Evolutionary conservation across 2,329 filamentous ascomycete genomes (phyloP).

Genomic region (Arthroderma sp.): DNA sequence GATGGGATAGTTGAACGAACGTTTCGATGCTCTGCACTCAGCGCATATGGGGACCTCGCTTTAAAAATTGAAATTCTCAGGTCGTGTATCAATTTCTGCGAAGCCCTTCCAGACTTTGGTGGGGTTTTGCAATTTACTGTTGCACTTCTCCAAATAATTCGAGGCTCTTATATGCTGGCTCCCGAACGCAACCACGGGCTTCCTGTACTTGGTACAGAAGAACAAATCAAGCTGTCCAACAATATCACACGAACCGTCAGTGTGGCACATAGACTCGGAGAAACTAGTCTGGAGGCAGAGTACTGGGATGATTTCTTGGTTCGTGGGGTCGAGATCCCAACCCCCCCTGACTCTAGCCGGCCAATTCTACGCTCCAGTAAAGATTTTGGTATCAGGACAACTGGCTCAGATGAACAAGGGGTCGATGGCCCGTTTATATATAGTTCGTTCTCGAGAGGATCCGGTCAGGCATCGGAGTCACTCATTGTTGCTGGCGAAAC

Average conservation of each 20-base stretch:
- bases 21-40: constrained; percentile 31
- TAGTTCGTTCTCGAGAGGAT: constrained; percentile 72
- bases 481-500: constrained; percentile 68
- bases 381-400: constrained; percentile 35
- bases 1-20: constrained; percentile 31
- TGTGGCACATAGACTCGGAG: constrained; percentile 62
- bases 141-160: constrained; percentile 64
- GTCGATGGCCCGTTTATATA: constrained; percentile 76
- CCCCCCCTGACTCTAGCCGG: constrained; percentile 44
- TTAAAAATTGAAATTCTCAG: constrained; percentile 78
- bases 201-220: constrained; percentile 61
- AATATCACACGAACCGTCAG: constrained; percentile 75
- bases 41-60: constrained; percentile 58
- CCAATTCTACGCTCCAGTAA: constrained; percentile 51
- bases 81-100: constrained; percentile 84
- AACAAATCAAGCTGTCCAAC: constrained; percentile 70
- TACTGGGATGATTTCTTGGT: constrained; percentile 98
- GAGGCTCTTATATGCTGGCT: constrained; percentile 60
- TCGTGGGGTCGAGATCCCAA: constrained; percentile 58
- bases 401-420: constrained; percentile 24
- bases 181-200: constrained; percentile 54
- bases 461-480: constrained; percentile 44
- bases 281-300: constrained; percentile 57
- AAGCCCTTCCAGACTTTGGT: constrained; percentile 81
- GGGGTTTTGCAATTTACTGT: constrained; percentile 83